Evolutionary conservation across 2,329 filamentous ascomycete species (phyloP).

Genomic region (Akanthomyces muscarius): DNA sequence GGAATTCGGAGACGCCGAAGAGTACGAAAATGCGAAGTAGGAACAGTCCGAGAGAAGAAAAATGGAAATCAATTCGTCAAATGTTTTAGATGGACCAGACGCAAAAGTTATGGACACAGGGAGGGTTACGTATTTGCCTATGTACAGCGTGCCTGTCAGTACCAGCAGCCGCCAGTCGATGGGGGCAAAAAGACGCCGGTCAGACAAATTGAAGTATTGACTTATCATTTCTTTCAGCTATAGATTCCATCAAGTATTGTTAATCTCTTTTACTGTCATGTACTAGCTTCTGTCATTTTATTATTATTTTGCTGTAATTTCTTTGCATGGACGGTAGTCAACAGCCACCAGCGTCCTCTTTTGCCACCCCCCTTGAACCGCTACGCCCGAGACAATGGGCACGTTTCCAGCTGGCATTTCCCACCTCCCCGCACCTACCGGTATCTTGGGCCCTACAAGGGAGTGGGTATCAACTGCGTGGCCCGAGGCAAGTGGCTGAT

Average conservation of each 20-base stretch:
- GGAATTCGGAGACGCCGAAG: not conserved
- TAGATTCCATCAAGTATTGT: too few species aligned
- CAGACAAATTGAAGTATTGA: not conserved
- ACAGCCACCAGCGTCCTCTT: too few species aligned
- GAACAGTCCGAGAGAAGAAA: not conserved
- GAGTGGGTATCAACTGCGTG: not conserved
- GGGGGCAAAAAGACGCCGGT: too few species aligned
- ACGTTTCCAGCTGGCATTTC: not conserved
- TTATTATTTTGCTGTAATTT: too few species aligned
- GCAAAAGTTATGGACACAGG: not conserved
- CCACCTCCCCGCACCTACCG: not conserved
- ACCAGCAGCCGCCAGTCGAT: not conserved
- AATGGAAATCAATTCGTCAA: not conserved
- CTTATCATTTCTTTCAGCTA: too few species aligned
- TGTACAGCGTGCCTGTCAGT: not conserved
- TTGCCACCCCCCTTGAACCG: not conserved
- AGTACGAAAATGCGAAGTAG: not conserved
- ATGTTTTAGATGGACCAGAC: not conserved
- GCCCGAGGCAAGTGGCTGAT: not conserved
- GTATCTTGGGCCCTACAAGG: not conserved
- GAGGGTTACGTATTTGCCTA: too few species aligned
- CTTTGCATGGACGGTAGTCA: too few species aligned
- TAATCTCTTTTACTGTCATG: too few species aligned
- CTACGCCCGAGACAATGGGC: not conserved
- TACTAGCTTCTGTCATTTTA: too few species aligned